Evolutionary conservation across 225 moss, liverwort and hornwort species (phyloP).

Genomic region (Straminergon stramineum): DNA sequence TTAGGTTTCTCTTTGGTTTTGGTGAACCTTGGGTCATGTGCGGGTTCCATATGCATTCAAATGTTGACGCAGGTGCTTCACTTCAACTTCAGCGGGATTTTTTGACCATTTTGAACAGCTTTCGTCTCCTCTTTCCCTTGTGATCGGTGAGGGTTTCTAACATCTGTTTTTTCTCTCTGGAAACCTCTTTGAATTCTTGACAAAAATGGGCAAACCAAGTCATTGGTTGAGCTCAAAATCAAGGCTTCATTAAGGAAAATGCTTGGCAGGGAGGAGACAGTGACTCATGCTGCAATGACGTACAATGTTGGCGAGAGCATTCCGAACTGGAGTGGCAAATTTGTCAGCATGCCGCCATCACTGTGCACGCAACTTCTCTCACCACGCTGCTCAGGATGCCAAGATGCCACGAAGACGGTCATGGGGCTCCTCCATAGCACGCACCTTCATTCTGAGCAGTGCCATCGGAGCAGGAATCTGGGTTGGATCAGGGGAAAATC

Average conservation of each 20-base stretch:
- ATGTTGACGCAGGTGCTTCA: neutral
- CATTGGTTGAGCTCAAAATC: neutral
- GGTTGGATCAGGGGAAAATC: conserved; percentile 17
- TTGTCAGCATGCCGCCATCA: neutral
- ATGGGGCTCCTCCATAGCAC: conserved; percentile 4
- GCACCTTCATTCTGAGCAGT: conserved; percentile 1
- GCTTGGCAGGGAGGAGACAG: neutral
- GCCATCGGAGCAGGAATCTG: conserved; percentile 17
- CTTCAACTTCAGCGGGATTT: neutral
- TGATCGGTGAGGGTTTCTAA: neutral
- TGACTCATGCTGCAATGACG: conserved; percentile 27
- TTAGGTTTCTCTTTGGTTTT: neutral
- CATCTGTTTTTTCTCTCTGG: neutral
- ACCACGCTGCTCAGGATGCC: neutral
- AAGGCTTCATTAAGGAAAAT: neutral
- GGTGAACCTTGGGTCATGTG: neutral
- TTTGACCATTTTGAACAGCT: neutral
- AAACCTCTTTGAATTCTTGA: neutral
- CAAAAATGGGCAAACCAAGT: neutral
- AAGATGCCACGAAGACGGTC: neutral
- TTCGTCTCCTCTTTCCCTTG: neutral
- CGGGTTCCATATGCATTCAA: neutral
- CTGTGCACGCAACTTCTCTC: neutral
- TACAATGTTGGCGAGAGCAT: conserved; percentile 20
- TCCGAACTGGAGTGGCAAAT: conserved; percentile 9